Evolutionary conservation across 2,329 filamentous ascomycete genomes (phyloP), one percentile per base, ranked within the genome.

Genomic region (Mollisia scopiformis): DNA sequence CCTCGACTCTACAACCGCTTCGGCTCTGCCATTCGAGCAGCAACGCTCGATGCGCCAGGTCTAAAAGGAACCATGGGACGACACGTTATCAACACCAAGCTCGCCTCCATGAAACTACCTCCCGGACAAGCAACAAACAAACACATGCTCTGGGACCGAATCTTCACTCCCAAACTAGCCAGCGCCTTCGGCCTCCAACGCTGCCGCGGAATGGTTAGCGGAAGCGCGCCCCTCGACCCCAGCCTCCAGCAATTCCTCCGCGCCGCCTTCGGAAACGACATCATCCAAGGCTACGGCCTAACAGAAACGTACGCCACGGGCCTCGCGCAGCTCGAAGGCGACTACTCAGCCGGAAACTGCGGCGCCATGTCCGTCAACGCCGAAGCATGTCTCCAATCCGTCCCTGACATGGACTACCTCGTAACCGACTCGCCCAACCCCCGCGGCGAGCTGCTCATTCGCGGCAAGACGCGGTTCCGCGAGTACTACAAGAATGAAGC

Each of bases 381-480:
- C 8, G 95, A 99, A 79, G 79, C 88, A 52, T 96, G 93, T 75
- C 82, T 97, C 58, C 82, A 89, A 73, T 96, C 93, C 55, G 90
- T 96, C 6, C 93, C 94, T 1, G 94, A 98, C 64, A 94, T 97
- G 84, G 94, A 97, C 58, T 99, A 99, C 79, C 84, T 88, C 1
- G 86, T 90, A 52, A 88, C 90, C 10, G 94, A 99, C 80, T 92
- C 90, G 80, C 95, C 95, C 3, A 83, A 90, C 73, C 93, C 95
- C 2, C 91, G 95, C 33, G 95, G 95, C 57, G 95, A 99, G 78
- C 81, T 99, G 30, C 82, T 97, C 23, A 77, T 98, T 55, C 87
- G 94, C 46, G 92, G 93, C 1, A 86, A 88, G n/a, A 84, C 84
- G 64, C 80, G 93, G 57, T 97, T 98, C 83, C 80, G 79, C 55